Conservation (phyloP, 169 alveolate genomes). For the Haemoproteus tartakovskyi region DNA sequence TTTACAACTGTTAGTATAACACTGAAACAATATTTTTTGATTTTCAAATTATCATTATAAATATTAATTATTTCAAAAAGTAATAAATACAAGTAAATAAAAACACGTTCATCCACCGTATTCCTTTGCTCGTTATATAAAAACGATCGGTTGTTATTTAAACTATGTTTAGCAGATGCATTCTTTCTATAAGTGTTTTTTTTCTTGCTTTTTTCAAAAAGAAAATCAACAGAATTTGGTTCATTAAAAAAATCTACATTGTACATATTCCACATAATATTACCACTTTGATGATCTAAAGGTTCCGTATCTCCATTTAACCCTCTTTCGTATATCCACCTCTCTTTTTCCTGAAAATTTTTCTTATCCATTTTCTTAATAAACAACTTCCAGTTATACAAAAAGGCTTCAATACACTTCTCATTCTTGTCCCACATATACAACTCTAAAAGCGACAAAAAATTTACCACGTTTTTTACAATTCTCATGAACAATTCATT, state of each 20-base stretch:
- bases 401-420: constrained; percentile 25
- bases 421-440: constrained; percentile 29
- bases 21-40: constrained; percentile 47
- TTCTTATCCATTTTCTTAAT: constrained; percentile 26
- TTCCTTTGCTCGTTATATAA: too few relatives aligned
- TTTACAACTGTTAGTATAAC: constrained; percentile 20
- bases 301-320: too few relatives aligned
- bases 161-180: neutral
- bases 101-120: constrained; percentile 10
- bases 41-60: constrained; percentile 48
- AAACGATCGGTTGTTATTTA: too few relatives aligned
- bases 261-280: too few relatives aligned
- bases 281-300: too few relatives aligned
- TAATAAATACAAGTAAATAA: constrained; percentile 49
- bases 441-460: constrained; percentile 34
- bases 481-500: constrained; percentile 55
- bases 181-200: neutral
- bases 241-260: too few relatives aligned
- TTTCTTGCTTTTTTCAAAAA: neutral
- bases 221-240: too few relatives aligned
- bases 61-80: constrained; percentile 32
- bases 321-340: too few relatives aligned
- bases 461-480: constrained; percentile 19
- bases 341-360: constrained; percentile 20
- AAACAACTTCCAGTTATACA: constrained; percentile 38